These are phyloP conservation scores for Cymbopogon citratus DNA, from an alignment of 176 grass and related monocot species.

Conservation along the genomic window DNA sequence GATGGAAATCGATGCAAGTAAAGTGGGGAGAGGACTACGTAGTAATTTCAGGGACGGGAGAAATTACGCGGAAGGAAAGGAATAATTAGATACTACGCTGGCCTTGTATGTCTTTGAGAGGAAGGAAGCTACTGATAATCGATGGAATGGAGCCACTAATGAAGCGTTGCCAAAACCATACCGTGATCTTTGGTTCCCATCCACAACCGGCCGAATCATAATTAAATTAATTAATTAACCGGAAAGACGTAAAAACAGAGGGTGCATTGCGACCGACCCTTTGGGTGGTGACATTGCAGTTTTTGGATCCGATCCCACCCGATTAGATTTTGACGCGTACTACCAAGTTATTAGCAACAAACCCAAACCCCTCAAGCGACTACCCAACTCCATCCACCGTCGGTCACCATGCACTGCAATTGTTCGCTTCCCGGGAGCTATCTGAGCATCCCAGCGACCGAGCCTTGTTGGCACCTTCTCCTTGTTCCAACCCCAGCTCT, in stretches of 20 bases:
- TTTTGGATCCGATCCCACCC: background rate
- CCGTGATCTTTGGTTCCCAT: background rate
- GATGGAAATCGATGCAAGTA: background rate
- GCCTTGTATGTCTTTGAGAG: conserved; percentile 11
- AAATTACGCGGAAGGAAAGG: background rate
- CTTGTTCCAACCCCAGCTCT: background rate
- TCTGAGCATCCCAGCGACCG: background rate
- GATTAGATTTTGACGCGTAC: background rate
- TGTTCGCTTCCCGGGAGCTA: background rate
- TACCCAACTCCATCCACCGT: conserved; percentile 8
- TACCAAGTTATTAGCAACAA: background rate
- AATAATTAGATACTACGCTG: background rate
- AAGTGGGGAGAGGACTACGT: background rate
- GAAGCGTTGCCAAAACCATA: conserved; percentile 33
- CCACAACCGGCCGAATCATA: background rate
- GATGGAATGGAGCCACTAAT: background rate
- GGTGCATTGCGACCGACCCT: background rate
- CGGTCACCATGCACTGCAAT: background rate
- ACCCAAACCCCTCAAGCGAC: background rate
- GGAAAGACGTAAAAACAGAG: conserved; percentile 14
- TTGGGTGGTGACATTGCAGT: background rate
- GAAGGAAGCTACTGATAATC: conserved; percentile 1
- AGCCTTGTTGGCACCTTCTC: conserved; percentile 11
- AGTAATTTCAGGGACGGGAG: background rate
- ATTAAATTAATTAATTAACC: background rate